Evolutionary conservation across 2,329 filamentous ascomycete genomes (phyloP), one percentile per base, ranked within the genome.

Genomic region (Ceratocystis papillata): DNA sequence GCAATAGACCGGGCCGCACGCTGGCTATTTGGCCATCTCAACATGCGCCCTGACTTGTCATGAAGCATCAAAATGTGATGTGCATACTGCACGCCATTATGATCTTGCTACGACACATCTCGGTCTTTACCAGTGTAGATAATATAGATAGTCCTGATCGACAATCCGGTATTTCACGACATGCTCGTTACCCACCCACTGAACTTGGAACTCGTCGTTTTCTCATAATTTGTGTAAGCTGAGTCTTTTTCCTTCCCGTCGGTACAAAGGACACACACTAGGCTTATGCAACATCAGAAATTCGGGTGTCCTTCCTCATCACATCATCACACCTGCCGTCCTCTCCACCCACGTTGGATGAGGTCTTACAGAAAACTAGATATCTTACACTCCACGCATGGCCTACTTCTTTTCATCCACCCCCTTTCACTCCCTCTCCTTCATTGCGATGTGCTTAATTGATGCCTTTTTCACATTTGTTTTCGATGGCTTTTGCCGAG

Each of bases 151-250:
- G 30, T 3, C 28, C 17, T 57, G 12, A 30, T 12, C 12, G 15
- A 25, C 10, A 25, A 20, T 28, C 25, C 50, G 10, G 28, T 15
- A 57, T 28, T 30, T 57, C 12, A 17, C 20, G 53, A n/a, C 4
- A n/a, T 33, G 22, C 22, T 12, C 22, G 10, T 15, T 22, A 6
- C 17, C 15, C 28, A 8, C 28, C 25, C 28, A 37, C n/a, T n/a
- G 33, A 20, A 15, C 33, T 4, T 59, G 55, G 55, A 59, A 59
- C 55, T 59, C 30, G 28, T 25, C 55, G n/a, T 33, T 59, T 59
- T 17, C 12, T 59, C 25, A n/a, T 37, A 17, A 37, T n/a, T 20
- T 20, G 12, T 37, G 33, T 5, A 20, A 3, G 3, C 28, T 37
- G 17, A 25, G 17, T 6, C 7, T 30, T n/a, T 20, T 4, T 7